Percentiles rank a stretch among this genome's conserved stretches.
phyloP scores from a whole-genome alignment of 2,329 filamentous ascomycete genomes.

The Colletotrichum gloeosporioides region DNA sequence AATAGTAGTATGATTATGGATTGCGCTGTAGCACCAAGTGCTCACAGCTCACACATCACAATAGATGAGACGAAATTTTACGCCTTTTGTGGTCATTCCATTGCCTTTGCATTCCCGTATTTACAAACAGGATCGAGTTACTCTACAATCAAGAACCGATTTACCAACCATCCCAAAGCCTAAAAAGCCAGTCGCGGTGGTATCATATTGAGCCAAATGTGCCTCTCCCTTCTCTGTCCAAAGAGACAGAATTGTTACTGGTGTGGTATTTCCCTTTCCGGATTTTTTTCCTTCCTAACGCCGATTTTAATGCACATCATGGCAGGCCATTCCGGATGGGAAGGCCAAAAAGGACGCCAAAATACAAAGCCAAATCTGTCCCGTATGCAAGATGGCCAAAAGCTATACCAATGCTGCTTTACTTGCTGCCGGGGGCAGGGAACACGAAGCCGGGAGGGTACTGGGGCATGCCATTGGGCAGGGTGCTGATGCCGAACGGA shows the following conservation, averaged over 20 bases:
- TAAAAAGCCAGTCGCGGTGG: not conserved
- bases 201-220: conserved; percentile 1
- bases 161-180: not conserved
- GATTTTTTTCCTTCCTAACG: conserved; percentile 4
- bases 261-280: conserved; percentile 10
- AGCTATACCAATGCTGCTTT: not conserved
- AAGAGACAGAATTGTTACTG: not conserved
- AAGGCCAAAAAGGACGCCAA: not conserved
- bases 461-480: conserved; percentile 48
- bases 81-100: not conserved
- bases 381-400: not conserved
- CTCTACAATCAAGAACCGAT: not conserved
- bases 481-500: conserved; percentile 44
- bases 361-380: conserved; percentile 3
- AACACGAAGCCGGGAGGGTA: conserved; percentile 45
- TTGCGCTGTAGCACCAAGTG: not conserved
- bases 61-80: not conserved
- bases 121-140: not conserved
- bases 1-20: not conserved
- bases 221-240: not conserved
- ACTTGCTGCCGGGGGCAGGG: conserved; percentile 34
- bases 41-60: not conserved
- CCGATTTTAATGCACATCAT: conserved; percentile 10
- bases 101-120: not conserved
- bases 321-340: not conserved